These are phyloP conservation scores for Harrya chromipes DNA, from an alignment of 768 basidiomycete genomes.

Conservation along the genomic window DNA sequence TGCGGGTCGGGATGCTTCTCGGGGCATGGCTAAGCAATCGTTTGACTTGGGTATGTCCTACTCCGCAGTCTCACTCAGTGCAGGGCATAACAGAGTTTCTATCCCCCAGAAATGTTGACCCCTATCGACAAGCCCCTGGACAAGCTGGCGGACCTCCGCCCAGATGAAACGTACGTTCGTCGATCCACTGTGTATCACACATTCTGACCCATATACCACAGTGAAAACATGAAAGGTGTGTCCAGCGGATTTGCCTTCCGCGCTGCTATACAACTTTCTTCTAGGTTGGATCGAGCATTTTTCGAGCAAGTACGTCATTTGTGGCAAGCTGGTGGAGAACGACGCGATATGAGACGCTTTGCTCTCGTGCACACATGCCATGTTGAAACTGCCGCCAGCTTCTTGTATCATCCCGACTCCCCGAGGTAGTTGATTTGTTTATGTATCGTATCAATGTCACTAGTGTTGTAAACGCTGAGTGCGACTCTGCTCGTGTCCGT, in stretches of 20 bases:
- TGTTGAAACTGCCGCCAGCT: not conserved
- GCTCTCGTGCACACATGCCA: not conserved
- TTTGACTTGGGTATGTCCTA: conserved; percentile 77
- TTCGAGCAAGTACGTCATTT: conserved; percentile 86
- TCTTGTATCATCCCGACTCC: not conserved
- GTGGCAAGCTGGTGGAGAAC: conserved; percentile 86
- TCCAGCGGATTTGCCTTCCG: not conserved
- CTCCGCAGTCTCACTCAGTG: not conserved
- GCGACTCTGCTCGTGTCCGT: too few species aligned
- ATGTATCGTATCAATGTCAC: conserved; percentile 10
- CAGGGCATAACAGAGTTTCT: not conserved
- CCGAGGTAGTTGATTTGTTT: not conserved
- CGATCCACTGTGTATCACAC: not conserved
- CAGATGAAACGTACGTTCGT: conserved; percentile 74
- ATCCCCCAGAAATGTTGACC: conserved; percentile 77
- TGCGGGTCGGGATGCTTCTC: conserved; percentile 92
- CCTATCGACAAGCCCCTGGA: conserved; percentile 85
- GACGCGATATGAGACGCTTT: conserved; percentile 37
- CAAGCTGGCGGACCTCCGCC: conserved; percentile 71
- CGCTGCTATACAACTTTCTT: not conserved
- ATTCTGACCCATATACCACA: conserved; percentile 27
- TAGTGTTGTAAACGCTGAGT: too few species aligned
- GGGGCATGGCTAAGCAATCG: conserved; percentile 98
- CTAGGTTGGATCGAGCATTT: conserved; percentile 94
- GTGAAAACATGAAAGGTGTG: conserved; percentile 88